Percentiles rank a stretch among this genome's conserved stretches.
Conservation (phyloP, 495 filamentous ascomycete species). For the Articulospora tetracladia region DNA sequence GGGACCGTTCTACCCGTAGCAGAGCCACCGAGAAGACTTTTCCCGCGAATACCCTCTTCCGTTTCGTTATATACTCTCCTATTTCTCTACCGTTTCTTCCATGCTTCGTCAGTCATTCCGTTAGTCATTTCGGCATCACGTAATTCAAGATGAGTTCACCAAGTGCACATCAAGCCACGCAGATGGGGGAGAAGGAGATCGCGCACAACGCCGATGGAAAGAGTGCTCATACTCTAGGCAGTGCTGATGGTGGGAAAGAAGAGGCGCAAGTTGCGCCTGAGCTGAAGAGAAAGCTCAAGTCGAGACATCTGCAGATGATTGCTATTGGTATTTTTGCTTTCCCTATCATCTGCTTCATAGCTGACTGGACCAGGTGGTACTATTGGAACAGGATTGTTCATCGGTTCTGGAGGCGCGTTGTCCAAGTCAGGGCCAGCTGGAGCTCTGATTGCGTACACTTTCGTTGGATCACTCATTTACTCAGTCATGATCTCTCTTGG, state of each 20-base stretch:
- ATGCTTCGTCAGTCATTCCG: not conserved
- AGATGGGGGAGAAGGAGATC: not conserved
- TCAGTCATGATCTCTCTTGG: constrained; percentile 55
- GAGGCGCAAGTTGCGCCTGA: not conserved
- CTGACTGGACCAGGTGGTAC: constrained; percentile 34
- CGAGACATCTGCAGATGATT: constrained; percentile 74
- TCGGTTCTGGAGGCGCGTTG: constrained; percentile 63
- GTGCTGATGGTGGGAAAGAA: constrained; percentile 18
- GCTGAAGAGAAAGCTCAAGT: constrained; percentile 54
- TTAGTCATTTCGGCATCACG: not conserved
- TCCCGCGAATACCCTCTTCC: not conserved
- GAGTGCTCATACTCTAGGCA: not conserved
- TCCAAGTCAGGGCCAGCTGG: constrained; percentile 60
- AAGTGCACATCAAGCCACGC: not conserved
- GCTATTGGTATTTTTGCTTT: constrained; percentile 74
- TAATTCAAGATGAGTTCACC: not conserved
- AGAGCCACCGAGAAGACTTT: not conserved
- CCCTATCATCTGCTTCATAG: not conserved
- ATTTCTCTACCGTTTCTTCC: not conserved
- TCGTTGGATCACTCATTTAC: constrained; percentile 62
- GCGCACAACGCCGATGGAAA: not conserved
- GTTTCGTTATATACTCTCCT: not conserved
- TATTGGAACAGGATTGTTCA: constrained; percentile 63
- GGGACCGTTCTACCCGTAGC: not conserved
- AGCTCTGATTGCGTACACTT: constrained; percentile 62